These are phyloP conservation scores for Peterozyma toletana DNA, from an alignment of 805 yeast species.

Conservation along the genomic window DNA sequence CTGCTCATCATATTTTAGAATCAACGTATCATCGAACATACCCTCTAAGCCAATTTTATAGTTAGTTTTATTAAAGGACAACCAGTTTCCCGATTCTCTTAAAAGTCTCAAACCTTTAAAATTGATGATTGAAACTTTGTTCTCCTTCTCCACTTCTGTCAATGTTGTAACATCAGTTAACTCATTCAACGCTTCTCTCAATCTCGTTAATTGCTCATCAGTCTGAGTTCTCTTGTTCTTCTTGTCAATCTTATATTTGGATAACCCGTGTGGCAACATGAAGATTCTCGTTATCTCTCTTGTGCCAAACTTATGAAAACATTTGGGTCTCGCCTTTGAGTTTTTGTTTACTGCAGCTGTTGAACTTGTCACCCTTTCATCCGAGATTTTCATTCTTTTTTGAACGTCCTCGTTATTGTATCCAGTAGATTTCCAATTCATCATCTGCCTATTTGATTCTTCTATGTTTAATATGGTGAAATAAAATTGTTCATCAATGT, in stretches of 20 bases:
- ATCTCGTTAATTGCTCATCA: background rate
- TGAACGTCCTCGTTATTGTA: background rate
- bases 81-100: conserved; percentile 8
- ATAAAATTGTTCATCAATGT: conserved; percentile 2
- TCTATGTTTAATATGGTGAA: conserved; percentile 1
- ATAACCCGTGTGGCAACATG: conserved; percentile 5
- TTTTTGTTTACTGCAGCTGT: conserved; percentile 1
- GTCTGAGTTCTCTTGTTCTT: background rate
- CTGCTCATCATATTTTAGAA: background rate
- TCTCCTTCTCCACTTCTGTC: conserved; percentile 1
- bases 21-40: conserved; percentile 4
- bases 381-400: background rate
- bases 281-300: conserved; percentile 7
- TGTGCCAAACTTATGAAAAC: conserved; percentile 3
- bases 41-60: conserved; percentile 6
- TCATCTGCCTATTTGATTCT: conserved; percentile 4
- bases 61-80: conserved; percentile 3
- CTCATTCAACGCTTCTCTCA: conserved; percentile 3
- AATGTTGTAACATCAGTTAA: background rate
- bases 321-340: conserved; percentile 4
- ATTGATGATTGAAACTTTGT: conserved; percentile 1
- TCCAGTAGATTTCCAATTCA: conserved; percentile 2
- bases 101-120: conserved; percentile 11
- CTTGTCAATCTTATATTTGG: background rate
- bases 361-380: background rate